phyloP scores from a whole-genome alignment of 2,329 filamentous ascomycete species.

The Colletotrichum magnum region DNA sequence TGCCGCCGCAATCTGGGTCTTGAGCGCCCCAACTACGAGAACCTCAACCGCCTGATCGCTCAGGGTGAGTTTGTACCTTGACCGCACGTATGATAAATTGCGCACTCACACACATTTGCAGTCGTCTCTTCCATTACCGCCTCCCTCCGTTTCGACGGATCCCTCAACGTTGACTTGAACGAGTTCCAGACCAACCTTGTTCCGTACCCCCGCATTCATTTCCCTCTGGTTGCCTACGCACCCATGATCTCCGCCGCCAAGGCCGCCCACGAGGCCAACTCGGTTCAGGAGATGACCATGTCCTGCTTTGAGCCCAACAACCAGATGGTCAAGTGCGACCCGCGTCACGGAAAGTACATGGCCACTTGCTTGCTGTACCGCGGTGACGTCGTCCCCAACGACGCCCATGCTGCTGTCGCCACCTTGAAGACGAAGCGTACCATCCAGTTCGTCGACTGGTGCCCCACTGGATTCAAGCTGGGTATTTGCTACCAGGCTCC shows the following conservation, averaged over 20 bases:
- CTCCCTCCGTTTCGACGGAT: constrained; percentile 97
- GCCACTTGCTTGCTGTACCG: constrained; percentile 98
- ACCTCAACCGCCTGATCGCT: constrained; percentile 98
- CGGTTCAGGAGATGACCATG: constrained; percentile 98
- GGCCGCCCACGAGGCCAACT: constrained; percentile 98
- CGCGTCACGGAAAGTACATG: constrained; percentile 99
- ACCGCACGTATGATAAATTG: background rate
- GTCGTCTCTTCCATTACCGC: constrained; percentile 99
- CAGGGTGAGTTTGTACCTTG: constrained; percentile 73
- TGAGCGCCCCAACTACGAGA: constrained; percentile 98
- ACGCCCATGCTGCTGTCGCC: constrained; percentile 91
- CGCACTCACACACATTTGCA: constrained; percentile 54
- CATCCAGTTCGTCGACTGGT: constrained; percentile 99
- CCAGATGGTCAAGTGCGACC: constrained; percentile 99
- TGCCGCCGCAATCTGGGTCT: constrained; percentile 98
- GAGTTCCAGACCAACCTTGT: constrained; percentile 99
- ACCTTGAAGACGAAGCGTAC: constrained; percentile 99
- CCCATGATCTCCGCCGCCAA: constrained; percentile 96
- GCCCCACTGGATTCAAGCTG: constrained; percentile 99
- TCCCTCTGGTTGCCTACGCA: constrained; percentile 96
- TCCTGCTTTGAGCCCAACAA: constrained; percentile 99
- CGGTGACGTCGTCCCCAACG: constrained; percentile 97
- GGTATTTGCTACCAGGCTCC: constrained; percentile 99
- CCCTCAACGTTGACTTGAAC: constrained; percentile 98
- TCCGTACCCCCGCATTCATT: constrained; percentile 98